Evolutionary conservation across 1,139 yeast species (phyloP).

Genomic region (Diutina scorzettiae): DNA sequence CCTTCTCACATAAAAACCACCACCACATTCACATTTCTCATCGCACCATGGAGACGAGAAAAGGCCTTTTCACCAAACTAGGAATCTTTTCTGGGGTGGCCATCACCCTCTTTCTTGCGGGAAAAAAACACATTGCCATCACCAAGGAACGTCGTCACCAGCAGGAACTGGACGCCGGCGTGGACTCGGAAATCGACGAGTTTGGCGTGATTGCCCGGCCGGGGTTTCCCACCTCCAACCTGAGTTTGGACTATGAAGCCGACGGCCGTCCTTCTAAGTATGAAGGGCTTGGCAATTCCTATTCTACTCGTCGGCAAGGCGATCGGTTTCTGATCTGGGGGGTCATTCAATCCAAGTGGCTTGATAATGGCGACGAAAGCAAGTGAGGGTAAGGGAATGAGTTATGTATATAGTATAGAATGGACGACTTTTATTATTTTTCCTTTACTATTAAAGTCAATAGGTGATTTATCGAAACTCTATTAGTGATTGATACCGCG

Average conservation of each 20-base stretch:
- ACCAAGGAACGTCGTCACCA: slow-evolving; percentile 27
- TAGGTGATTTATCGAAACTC: too few relatives aligned
- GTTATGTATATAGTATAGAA: neutral
- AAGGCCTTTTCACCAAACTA: slow-evolving; percentile 23
- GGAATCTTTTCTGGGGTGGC: slow-evolving; percentile 24
- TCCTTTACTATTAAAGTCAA: neutral
- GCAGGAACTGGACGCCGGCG: slow-evolving; percentile 27
- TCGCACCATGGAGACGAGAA: slow-evolving; percentile 22
- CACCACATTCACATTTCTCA: too few relatives aligned
- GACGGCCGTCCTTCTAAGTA: slow-evolving; percentile 1
- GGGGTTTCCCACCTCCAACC: slow-evolving; percentile 24
- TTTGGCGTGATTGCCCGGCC: slow-evolving; percentile 22
- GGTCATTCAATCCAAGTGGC: slow-evolving; percentile 16
- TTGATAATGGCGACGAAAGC: slow-evolving; percentile 2
- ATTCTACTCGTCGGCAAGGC: slow-evolving; percentile 2
- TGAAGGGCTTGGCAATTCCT: slow-evolving; percentile 3
- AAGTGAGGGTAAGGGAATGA: neutral
- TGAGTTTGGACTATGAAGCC: slow-evolving; percentile 16
- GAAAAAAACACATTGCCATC: slow-evolving; percentile 26
- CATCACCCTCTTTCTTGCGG: slow-evolving; percentile 20
- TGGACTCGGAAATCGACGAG: slow-evolving; percentile 17
- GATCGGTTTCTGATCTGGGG: slow-evolving; percentile 23
- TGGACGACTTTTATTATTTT: too few relatives aligned
- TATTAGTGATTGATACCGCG: too few relatives aligned
- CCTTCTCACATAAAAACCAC: too few relatives aligned